Base-by-base conservation (phyloP, 2,329 filamentous ascomycete genomes). In the Colletotrichum sp. region DNA sequence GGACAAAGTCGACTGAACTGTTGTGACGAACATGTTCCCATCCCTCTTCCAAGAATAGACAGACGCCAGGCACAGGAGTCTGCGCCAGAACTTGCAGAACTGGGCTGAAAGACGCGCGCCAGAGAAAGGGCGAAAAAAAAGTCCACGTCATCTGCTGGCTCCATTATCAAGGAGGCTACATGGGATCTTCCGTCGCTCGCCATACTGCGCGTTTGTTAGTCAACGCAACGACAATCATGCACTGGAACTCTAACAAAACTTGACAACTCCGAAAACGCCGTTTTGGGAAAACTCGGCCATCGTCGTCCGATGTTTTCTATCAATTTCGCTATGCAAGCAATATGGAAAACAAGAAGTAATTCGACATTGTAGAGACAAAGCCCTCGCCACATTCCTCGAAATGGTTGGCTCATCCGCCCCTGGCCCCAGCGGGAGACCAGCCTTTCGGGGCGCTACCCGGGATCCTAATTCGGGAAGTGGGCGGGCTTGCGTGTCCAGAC, bases 391-490 rank as follows among this genome's bases (percentile, higher is more conserved):
- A 48, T 21, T 63, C 48, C 66, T 59, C 34, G 34, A 74, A 34
- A 24, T 48, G 66, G 71, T 59, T 62, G 59, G 58, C 48, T 58
- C 10, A 28, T 36, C 58, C 71, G 58, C 59, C 66, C 66, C 66
- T 74, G 59, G 59, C 48, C 34, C 66, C 48, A 58, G 71, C 12
- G 34, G 28, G 10, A 26, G 43, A 48, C 43, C 71, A 74, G 71
- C 71, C 71, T 21, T 74, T 59, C 66, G 71, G 24, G 66, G 59
- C 66, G 58, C 48, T 58, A 48, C 43, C 71, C 71, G 59, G 71
- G 48, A 58, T 69, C 58, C 66, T 48, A 64, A 52, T 64, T 21
- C 71, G 71, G 71, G 71, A 74, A 74, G 71, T 74, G 71, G 66
- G 66, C 71, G 71, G 71, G 71, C 58, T 74, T 74, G 66, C 71